Evolutionary conservation across 1,284 basidiomycete genomes (phyloP), one percentile per base, ranked within the genome.

Genomic region (Sporisorium graminicola): DNA sequence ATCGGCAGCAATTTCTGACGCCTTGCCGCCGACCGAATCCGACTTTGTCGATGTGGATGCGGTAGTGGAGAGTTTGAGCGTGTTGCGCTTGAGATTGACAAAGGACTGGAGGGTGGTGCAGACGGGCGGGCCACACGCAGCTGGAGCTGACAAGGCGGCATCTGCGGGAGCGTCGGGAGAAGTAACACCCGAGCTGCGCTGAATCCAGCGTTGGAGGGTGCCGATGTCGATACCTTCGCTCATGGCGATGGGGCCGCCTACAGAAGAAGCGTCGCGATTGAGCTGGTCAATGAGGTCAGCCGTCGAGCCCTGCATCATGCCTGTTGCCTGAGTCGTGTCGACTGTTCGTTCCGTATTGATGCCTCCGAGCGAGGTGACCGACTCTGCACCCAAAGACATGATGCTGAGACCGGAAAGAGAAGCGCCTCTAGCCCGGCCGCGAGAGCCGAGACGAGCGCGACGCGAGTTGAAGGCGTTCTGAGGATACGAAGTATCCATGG

Each of bases 71-170:
- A 83, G 74, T 46, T 71, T 72, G 59, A 83, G 66, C 0, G 80
- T 82, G 54, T 83, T 83, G 20, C 81, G 74, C 65, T 83, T 83
- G 35, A 83, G 69, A 51, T 83, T 83, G 59, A 83, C 80, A 40
- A 74, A 79, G n/a, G 81, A 79, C 58, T 83, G 81, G 29, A 83
- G 66, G 9, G 80, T 82, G 22, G 80, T 80, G 65, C 74, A 82
- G 24, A 83, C 55, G 14, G 79, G 72, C n/a, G 65, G 65, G 9
- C 58, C 70, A 16, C 31, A 65, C 16, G 60, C 40, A 22, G 68
- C 55, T 4, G 69, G 47, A 4, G 59, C 33, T 7, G 37, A 12
- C 18, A 18, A 40, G 14, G 71, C 31, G 2, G 65, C 24, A 22
- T 49, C 29, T 9, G 51, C 35, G 1, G 42, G 12, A 24, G 46